These are phyloP conservation scores for Arxiozyma slooffiae DNA, from an alignment of 1,139 yeast species.

Conservation along the genomic window DNA sequence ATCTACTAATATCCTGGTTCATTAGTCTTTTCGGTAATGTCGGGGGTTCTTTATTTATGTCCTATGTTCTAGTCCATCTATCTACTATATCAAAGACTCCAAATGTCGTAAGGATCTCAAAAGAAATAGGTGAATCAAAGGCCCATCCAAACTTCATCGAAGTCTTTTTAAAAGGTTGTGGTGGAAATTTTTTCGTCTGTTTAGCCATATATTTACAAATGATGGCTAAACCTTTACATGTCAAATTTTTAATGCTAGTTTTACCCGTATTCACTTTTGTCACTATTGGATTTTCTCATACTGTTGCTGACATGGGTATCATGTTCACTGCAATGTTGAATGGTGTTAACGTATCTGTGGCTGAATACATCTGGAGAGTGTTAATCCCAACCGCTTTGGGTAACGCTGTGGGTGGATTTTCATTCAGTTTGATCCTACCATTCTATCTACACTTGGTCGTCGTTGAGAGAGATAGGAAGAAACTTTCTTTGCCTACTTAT, in stretches of 20 bases:
- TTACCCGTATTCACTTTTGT: conserved; percentile 70
- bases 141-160: conserved; percentile 43
- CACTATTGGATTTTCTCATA: conserved; percentile 61
- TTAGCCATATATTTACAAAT: conserved; percentile 66
- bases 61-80: conserved; percentile 50
- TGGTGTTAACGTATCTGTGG: conserved; percentile 53
- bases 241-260: conserved; percentile 52
- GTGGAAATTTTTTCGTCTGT: conserved; percentile 69
- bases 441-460: conserved; percentile 61
- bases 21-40: conserved; percentile 59
- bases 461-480: conserved; percentile 57
- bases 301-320: conserved; percentile 71
- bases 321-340: conserved; percentile 57
- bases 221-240: conserved; percentile 74
- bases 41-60: conserved; percentile 53
- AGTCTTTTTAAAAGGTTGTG: conserved; percentile 54
- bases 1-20: conserved; percentile 56
- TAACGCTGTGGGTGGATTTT: conserved; percentile 59
- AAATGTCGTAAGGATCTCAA: conserved; percentile 37
- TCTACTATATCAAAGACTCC: conserved; percentile 41
- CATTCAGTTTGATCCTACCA: conserved; percentile 53
- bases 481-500: conserved; percentile 51
- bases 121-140: conserved; percentile 40
- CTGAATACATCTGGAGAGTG: conserved; percentile 59
- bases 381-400: conserved; percentile 61